A percentile compares a stretch with the other conserved stretches of the same genome.
These are phyloP conservation scores for Aquilaria malaccensis DNA, from an alignment of 345 rosid genomes.

Conservation along the genomic window DNA sequence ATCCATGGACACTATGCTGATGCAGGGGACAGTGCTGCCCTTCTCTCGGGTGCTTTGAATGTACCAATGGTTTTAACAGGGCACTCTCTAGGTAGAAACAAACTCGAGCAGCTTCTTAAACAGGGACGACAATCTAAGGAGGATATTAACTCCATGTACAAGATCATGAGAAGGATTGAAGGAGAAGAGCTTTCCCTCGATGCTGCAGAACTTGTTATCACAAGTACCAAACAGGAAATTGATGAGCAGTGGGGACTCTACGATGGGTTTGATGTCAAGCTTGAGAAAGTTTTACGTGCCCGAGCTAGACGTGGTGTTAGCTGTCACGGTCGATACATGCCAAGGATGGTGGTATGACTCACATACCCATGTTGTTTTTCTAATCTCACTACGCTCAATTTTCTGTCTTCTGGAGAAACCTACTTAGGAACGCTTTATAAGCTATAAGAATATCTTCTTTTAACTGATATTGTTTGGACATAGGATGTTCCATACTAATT, in stretches of 20 bases:
- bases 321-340: constrained; percentile 95
- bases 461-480: constrained; percentile 5
- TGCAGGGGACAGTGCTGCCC: constrained; percentile 92
- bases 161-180: constrained; percentile 92
- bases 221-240: constrained; percentile 92
- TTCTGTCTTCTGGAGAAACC: background rate
- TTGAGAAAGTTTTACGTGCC: constrained; percentile 86
- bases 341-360: constrained; percentile 83
- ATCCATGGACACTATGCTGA: constrained; percentile 96
- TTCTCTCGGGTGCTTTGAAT: constrained; percentile 87
- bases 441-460: background rate
- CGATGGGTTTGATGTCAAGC: constrained; percentile 97
- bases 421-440: background rate
- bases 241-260: constrained; percentile 99
- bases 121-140: constrained; percentile 87
- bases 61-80: constrained; percentile 99
- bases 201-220: constrained; percentile 95
- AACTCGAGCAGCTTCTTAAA: constrained; percentile 92
- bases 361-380: too few species aligned
- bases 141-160: constrained; percentile 88
- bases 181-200: constrained; percentile 91
- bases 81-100: constrained; percentile 96
- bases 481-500: constrained; percentile 6
- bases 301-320: constrained; percentile 87
- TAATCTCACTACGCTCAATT: background rate